Evolutionary conservation across 2,329 filamentous ascomycete genomes (phyloP).

Genomic region (Apiospora kogelbergensis): DNA sequence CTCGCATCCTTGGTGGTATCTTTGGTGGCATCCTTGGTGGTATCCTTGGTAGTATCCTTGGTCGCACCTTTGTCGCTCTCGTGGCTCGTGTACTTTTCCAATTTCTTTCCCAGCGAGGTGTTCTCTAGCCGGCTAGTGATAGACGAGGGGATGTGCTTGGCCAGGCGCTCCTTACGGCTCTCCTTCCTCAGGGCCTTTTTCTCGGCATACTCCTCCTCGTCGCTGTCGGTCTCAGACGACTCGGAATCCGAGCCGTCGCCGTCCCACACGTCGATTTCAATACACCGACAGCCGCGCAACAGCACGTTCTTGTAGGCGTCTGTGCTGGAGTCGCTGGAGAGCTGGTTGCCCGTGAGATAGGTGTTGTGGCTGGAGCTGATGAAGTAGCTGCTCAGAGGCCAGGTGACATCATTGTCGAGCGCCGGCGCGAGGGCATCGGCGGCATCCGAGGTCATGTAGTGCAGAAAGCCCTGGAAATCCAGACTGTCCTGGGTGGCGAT

Average conservation of each 20-base stretch:
- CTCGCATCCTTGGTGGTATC: constrained; percentile 10
- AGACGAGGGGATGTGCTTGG: constrained; percentile 51
- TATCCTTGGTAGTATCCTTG: constrained; percentile 7
- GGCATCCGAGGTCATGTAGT: constrained; percentile 56
- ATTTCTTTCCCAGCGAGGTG: constrained; percentile 45
- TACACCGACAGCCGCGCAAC: constrained; percentile 81
- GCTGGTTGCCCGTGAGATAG: constrained; percentile 85
- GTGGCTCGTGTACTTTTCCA: constrained; percentile 29
- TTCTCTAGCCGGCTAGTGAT: constrained; percentile 47
- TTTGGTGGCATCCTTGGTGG: constrained; percentile 8
- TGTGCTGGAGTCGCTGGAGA: constrained; percentile 82
- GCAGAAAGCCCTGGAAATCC: constrained; percentile 49
- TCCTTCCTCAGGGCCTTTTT: constrained; percentile 61
- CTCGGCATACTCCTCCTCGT: constrained; percentile 48
- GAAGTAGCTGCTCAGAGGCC: constrained; percentile 86
- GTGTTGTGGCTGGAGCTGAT: constrained; percentile 96
- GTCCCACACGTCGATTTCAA: constrained; percentile 96
- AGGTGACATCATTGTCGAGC: constrained; percentile 57
- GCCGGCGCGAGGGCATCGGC: constrained; percentile 43
- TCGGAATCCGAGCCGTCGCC: constrained; percentile 72
- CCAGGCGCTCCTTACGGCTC: constrained; percentile 63
- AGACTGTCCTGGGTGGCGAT: constrained; percentile 36
- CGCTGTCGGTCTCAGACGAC: constrained; percentile 59
- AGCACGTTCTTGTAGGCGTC: constrained; percentile 85
- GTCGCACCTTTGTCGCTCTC: not conserved